Evolutionary conservation across 257 asterid genomes (phyloP).

Genomic region (Nicotiana otophora): DNA sequence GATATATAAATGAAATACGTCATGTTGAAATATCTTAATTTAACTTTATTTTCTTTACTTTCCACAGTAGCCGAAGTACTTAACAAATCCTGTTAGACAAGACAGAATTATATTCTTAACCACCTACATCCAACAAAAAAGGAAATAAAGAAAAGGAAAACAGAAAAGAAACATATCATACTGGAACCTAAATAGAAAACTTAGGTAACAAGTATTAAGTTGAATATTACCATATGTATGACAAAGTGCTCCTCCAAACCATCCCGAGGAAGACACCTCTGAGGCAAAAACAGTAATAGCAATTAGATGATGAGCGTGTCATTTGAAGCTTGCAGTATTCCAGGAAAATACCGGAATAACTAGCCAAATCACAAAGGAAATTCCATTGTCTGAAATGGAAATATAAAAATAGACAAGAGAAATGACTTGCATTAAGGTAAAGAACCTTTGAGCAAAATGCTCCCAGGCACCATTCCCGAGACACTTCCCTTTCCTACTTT

Average conservation of each 20-base stretch:
- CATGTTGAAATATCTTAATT: not conserved
- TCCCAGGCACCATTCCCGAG: too few relatives aligned
- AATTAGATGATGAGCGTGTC: not conserved
- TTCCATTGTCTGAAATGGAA: not conserved
- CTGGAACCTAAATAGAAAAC: not conserved
- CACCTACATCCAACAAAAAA: not conserved
- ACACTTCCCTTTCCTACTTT: too few relatives aligned
- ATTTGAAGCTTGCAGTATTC: not conserved
- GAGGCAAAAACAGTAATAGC: slow-evolving; percentile 16
- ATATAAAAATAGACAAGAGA: not conserved
- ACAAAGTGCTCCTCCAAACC: slow-evolving; percentile 90
- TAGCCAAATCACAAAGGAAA: not conserved
- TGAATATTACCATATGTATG: slow-evolving; percentile 70
- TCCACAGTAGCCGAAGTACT: not conserved
- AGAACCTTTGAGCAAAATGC: too few relatives aligned
- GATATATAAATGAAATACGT: not conserved
- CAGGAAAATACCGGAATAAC: not conserved
- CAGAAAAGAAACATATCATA: not conserved
- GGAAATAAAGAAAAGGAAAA: not conserved
- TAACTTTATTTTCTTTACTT: not conserved
- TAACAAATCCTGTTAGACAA: not conserved
- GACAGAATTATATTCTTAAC: not conserved
- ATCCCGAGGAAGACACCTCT: slow-evolving; percentile 91
- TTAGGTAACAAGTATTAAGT: not conserved
- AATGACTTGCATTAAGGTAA: too few relatives aligned